Evolutionary conservation across 2,329 filamentous ascomycete species (phyloP).

Genomic region (Thelonectria discophora): DNA sequence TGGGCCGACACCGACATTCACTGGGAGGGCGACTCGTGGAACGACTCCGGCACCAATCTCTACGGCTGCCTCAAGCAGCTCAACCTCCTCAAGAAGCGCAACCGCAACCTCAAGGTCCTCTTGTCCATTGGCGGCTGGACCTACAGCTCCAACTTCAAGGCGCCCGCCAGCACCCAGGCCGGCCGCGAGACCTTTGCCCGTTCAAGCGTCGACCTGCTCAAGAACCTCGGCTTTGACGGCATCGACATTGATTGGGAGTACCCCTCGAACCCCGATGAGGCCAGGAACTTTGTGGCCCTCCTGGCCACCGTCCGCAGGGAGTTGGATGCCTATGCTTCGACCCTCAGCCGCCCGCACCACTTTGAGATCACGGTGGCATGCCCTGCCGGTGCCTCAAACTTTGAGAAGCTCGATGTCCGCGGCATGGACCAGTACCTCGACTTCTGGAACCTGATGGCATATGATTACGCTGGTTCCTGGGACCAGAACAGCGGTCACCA

Average conservation of each 20-base stretch:
- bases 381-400: conserved; percentile 70
- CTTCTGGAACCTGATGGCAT: conserved; percentile 88
- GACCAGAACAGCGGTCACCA: conserved; percentile 77
- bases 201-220: conserved; percentile 77
- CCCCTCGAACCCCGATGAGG: conserved; percentile 63
- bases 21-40: conserved; percentile 74
- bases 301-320: conserved; percentile 64
- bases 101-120: conserved; percentile 85
- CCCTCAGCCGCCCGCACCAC: conserved; percentile 55
- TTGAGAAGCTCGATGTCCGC: conserved; percentile 67
- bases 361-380: conserved; percentile 73
- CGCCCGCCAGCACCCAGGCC: conserved; percentile 73
- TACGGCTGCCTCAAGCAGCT: conserved; percentile 93
- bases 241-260: conserved; percentile 77
- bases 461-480: conserved; percentile 89
- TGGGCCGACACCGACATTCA: conserved; percentile 80
- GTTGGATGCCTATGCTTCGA: conserved; percentile 65
- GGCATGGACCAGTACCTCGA: conserved; percentile 73
- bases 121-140: conserved; percentile 94
- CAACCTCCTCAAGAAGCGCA: conserved; percentile 80
- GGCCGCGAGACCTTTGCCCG: conserved; percentile 78
- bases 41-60: conserved; percentile 78
- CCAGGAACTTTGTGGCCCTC: conserved; percentile 66
- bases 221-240: conserved; percentile 81
- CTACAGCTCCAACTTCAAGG: conserved; percentile 84